Conservation (phyloP, 73 alveolate genomes). For the Stentor coeruleus region DNA sequence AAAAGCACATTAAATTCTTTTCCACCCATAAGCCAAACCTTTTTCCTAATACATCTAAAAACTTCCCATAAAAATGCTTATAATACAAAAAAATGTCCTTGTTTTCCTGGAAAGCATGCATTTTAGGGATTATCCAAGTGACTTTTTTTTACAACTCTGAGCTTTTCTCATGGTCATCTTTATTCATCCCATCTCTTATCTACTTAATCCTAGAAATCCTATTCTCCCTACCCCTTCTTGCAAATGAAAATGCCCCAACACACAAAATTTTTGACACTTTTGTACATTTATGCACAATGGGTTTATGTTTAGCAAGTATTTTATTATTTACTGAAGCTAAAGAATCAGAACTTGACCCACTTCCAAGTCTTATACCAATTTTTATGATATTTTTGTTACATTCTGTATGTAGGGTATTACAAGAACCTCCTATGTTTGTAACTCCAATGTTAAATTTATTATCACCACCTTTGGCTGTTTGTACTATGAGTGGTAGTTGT, state of each 20-base stretch:
- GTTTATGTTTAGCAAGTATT: not conserved
- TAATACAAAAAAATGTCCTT: not conserved
- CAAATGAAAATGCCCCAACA: not conserved
- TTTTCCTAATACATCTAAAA: no score
- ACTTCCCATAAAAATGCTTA: no score
- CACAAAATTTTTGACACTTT: not conserved
- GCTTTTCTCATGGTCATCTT: not conserved
- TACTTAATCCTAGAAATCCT: not conserved
- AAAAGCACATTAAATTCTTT: no score
- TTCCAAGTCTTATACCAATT: not conserved
- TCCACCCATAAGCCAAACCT: no score
- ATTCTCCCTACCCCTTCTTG: not conserved
- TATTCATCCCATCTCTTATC: not conserved
- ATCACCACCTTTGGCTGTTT: constrained; percentile 19
- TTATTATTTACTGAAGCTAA: not conserved
- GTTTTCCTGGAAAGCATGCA: not conserved
- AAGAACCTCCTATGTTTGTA: not conserved
- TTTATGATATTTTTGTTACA: not conserved
- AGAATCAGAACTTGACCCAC: not conserved
- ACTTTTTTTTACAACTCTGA: not conserved
- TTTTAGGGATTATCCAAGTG: not conserved
- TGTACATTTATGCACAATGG: not conserved
- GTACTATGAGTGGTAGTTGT: constrained; percentile 14
- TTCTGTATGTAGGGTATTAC: constrained; percentile 4
- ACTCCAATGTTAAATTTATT: not conserved